These are phyloP conservation scores for Schizophyllum amplum DNA, from an alignment of 1,284 basidiomycete species.

Conservation along the genomic window DNA sequence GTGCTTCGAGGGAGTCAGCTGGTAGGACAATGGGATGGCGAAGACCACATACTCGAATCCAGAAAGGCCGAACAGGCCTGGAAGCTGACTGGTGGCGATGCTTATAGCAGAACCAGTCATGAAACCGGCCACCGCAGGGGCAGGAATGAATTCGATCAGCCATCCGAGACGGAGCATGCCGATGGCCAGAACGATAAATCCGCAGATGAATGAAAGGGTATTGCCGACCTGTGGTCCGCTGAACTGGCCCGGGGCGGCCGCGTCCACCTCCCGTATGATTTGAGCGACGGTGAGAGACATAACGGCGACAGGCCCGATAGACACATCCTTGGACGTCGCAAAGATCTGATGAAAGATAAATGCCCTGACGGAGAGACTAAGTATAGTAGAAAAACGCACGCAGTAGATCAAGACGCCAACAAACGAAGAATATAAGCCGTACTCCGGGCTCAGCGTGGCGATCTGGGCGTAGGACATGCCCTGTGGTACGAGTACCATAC, in stretches of 20 bases:
- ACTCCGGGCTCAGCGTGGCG: constrained; percentile 80
- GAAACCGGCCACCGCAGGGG: constrained; percentile 88
- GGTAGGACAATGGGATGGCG: not conserved
- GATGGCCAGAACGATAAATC: constrained; percentile 89
- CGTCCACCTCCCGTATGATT: constrained; percentile 64
- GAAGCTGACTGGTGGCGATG: constrained; percentile 81
- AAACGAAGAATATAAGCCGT: constrained; percentile 94
- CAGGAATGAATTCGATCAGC: constrained; percentile 93
- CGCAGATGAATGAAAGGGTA: constrained; percentile 81
- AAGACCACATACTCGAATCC: constrained; percentile 61
- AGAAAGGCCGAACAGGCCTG: constrained; percentile 77
- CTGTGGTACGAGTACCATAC: constrained; percentile 87
- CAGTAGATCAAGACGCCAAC: constrained; percentile 81
- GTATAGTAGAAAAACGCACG: constrained; percentile 32
- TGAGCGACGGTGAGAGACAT: constrained; percentile 91
- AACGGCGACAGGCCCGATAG: constrained; percentile 94
- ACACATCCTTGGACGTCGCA: constrained; percentile 92
- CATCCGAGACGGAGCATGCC: constrained; percentile 91
- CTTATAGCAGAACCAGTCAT: constrained; percentile 90
- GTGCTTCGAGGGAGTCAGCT: constrained; percentile 41
- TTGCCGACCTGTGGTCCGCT: constrained; percentile 73
- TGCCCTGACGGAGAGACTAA: constrained; percentile 10
- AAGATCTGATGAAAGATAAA: constrained; percentile 49
- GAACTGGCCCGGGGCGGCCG: constrained; percentile 47
- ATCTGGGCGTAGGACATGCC: constrained; percentile 80